These are phyloP conservation scores for Vigna nakashimae DNA, from an alignment of 306 rosid genomes.

Conservation along the genomic window DNA sequence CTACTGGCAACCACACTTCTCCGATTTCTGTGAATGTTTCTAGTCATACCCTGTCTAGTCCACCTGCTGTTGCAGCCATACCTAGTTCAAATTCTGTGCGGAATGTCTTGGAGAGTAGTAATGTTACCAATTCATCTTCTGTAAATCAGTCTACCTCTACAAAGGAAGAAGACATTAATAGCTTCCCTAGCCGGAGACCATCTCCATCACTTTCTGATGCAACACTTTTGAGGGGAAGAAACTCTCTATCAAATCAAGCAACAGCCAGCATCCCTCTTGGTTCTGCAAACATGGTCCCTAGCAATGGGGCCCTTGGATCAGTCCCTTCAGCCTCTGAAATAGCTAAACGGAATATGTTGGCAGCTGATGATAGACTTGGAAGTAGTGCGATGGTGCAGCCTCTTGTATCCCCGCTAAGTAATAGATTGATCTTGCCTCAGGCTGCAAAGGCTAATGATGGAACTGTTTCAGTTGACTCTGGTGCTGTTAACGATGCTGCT, in stretches of 20 bases:
- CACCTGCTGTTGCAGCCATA: conserved; percentile 56
- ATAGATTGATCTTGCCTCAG: conserved; percentile 73
- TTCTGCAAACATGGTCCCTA: conserved; percentile 67
- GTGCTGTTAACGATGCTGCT: conserved; percentile 68
- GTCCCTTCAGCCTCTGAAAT: conserved; percentile 76
- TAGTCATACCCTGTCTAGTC: conserved; percentile 59
- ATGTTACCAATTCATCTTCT: conserved; percentile 59
- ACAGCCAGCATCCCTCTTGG: conserved; percentile 66
- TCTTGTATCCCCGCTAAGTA: conserved; percentile 74
- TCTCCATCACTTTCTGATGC: conserved; percentile 92
- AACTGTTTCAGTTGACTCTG: conserved; percentile 67
- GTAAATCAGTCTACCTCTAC: conserved; percentile 63
- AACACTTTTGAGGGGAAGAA: conserved; percentile 74
- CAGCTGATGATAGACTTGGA: conserved; percentile 85
- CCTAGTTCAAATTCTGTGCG: conserved; percentile 65
- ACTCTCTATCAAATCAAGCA: conserved; percentile 68
- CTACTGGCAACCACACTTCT: conserved; percentile 62
- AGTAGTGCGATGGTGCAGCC: conserved; percentile 81
- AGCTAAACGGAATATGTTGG: conserved; percentile 77
- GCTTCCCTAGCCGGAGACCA: conserved; percentile 76
- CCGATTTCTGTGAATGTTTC: conserved; percentile 62
- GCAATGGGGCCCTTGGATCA: conserved; percentile 68
- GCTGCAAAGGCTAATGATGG: conserved; percentile 76
- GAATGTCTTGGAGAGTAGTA: conserved; percentile 61
- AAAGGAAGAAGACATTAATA: conserved; percentile 80